These are phyloP conservation scores for Volvox africanus DNA, from an alignment of 139 green algal genomes.

Conservation along the genomic window DNA sequence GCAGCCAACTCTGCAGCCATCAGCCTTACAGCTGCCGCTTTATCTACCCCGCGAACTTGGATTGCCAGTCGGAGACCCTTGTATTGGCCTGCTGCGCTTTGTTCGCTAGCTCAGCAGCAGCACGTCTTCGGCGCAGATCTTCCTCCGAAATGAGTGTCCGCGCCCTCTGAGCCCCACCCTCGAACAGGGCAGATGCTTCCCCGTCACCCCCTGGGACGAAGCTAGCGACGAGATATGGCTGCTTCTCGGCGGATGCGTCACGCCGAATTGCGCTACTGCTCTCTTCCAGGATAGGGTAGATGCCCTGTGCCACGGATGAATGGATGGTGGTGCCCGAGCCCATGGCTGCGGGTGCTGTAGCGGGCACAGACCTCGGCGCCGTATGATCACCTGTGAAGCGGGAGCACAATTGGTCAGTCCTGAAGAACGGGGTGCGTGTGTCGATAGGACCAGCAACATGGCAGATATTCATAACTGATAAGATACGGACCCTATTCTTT, in stretches of 20 bases:
- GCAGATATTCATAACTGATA: too few relatives aligned
- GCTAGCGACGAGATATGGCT: not conserved
- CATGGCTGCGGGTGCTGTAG: not conserved
- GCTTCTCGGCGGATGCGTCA: not conserved
- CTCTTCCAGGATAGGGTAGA: slow-evolving; percentile 50
- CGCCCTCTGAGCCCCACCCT: not conserved
- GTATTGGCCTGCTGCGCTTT: not conserved
- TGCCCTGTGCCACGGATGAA: not conserved
- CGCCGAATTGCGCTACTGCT: slow-evolving; percentile 15
- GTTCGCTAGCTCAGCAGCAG: slow-evolving; percentile 4
- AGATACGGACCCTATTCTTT: too few relatives aligned
- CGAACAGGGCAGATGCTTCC: not conserved
- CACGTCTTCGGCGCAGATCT: slow-evolving; percentile 15
- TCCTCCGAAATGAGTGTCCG: not conserved
- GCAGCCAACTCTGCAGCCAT: too few relatives aligned
- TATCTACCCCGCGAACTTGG: slow-evolving; percentile 39
- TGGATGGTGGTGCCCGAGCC: not conserved
- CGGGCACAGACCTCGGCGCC: not conserved
- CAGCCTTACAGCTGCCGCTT: too few relatives aligned
- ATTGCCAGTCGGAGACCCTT: slow-evolving; percentile 16
- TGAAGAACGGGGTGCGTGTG: not conserved
- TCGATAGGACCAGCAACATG: too few relatives aligned
- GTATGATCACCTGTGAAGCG: slow-evolving; percentile 21
- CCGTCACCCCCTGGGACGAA: not conserved
- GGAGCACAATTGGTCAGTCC: not conserved